Evolutionary conservation across 208 protist genomes (phyloP).

Genomic region (Trypanosoma lewisi): DNA sequence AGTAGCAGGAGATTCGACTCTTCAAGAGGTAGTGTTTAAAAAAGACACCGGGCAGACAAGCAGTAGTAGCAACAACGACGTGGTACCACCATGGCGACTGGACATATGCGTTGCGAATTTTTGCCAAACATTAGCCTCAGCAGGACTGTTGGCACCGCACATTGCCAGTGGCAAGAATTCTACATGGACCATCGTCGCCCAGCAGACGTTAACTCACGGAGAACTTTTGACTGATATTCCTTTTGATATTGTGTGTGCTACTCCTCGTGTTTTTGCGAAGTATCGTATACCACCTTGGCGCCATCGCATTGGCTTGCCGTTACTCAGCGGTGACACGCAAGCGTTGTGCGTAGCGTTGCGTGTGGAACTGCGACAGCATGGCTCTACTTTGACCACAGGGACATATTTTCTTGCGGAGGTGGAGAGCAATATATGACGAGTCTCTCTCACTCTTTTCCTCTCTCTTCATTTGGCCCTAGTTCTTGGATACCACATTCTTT

Average conservation of each 20-base stretch:
- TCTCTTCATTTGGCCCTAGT: background rate
- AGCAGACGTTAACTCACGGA: conserved; percentile 44
- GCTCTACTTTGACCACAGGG: conserved; percentile 35
- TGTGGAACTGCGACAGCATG: conserved; percentile 67
- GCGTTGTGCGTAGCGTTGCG: conserved; percentile 54
- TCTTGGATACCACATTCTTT: background rate
- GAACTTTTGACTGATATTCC: conserved; percentile 45
- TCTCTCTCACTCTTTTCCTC: background rate
- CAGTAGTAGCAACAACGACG: no score
- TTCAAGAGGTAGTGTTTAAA: conserved; percentile 9
- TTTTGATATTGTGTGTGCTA: conserved; percentile 58
- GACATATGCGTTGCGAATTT: conserved; percentile 46
- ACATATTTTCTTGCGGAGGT: conserved; percentile 42
- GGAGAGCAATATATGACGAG: background rate
- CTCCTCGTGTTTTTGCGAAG: conserved; percentile 38
- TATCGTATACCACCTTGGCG: conserved; percentile 78
- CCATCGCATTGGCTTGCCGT: conserved; percentile 59
- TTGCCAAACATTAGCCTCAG: conserved; percentile 28
- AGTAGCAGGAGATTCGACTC: conserved; percentile 15
- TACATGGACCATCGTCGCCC: conserved; percentile 43
- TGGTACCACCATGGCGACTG: conserved; percentile 66
- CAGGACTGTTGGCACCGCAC: conserved; percentile 4
- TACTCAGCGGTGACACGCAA: conserved; percentile 18
- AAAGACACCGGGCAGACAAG: background rate
- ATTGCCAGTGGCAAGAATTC: background rate